Evolutionary conservation across 2,329 filamentous ascomycete genomes (phyloP).

Genomic region (Orbilia blumenaviensis): DNA sequence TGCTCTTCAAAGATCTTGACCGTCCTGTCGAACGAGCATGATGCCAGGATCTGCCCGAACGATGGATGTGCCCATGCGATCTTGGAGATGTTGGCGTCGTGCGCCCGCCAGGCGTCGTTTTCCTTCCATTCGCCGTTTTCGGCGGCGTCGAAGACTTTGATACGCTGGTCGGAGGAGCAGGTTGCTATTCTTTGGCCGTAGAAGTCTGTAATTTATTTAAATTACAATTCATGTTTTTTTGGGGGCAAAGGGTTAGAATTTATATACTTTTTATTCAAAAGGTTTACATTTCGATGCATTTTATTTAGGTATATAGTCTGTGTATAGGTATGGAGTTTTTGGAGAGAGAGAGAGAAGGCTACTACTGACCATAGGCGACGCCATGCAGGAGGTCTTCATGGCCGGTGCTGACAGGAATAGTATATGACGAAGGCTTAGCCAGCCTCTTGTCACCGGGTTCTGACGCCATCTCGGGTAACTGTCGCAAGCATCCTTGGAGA

Average conservation of each 20-base stretch:
- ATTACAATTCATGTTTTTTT: too few species aligned
- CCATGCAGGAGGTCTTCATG: conserved; percentile 58
- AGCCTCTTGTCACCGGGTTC: conserved; percentile 40
- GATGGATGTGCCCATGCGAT: conserved; percentile 58
- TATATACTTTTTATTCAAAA: too few species aligned
- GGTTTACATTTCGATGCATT: too few species aligned
- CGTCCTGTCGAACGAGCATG: conserved; percentile 57
- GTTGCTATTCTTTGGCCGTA: conserved; percentile 58
- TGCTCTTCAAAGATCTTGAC: conserved; percentile 58
- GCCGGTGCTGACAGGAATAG: conserved; percentile 56
- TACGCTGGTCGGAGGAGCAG: conserved; percentile 58
- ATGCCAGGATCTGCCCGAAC: conserved; percentile 58
- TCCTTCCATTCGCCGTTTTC: conserved; percentile 58
- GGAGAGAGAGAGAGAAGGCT: too few species aligned
- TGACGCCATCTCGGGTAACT: conserved; percentile 42
- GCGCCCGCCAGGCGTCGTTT: conserved; percentile 58
- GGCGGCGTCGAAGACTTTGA: conserved; percentile 58
- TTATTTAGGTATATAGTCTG: too few species aligned
- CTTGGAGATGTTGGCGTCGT: conserved; percentile 58
- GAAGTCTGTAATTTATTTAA: too few species aligned
- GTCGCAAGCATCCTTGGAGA: conserved; percentile 19
- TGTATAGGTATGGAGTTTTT: background rate
- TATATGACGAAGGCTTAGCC: conserved; percentile 46
- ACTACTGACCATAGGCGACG: conserved; percentile 57
- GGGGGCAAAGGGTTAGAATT: too few species aligned